Conservation (phyloP, 2,329 filamentous ascomycete genomes). For the Cladobotryum mycophilum region DNA sequence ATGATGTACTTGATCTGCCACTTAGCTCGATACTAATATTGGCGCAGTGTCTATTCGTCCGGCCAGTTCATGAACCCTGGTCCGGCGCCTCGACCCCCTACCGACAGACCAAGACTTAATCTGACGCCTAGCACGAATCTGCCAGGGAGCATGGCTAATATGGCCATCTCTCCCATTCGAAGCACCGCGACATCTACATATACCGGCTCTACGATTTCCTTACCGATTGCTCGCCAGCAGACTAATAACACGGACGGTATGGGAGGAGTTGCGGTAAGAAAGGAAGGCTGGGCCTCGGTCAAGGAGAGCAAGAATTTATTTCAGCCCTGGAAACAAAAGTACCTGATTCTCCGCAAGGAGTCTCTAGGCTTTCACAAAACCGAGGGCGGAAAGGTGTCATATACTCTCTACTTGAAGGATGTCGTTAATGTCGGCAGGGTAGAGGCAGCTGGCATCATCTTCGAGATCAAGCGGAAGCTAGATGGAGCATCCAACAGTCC, state of each 20-base stretch:
- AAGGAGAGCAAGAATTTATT: conserved; percentile 89
- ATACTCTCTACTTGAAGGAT: conserved; percentile 77
- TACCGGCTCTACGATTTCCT: conserved; percentile 65
- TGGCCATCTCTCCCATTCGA: conserved; percentile 67
- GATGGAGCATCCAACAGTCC: conserved; percentile 65
- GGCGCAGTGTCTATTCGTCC: conserved; percentile 48
- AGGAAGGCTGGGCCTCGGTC: conserved; percentile 75
- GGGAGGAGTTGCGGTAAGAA: conserved; percentile 67
- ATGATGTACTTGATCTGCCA: neutral
- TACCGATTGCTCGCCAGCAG: conserved; percentile 61
- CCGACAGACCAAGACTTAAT: conserved; percentile 73
- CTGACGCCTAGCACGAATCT: conserved; percentile 71
- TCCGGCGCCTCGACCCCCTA: conserved; percentile 84
- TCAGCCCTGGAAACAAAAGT: conserved; percentile 83
- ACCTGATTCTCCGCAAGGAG: conserved; percentile 84
- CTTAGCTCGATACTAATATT: conserved; percentile 7
- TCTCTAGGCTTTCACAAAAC: conserved; percentile 92
- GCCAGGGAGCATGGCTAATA: conserved; percentile 71
- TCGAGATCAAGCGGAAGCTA: conserved; percentile 79
- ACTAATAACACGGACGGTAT: conserved; percentile 55
- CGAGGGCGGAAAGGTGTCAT: conserved; percentile 80
- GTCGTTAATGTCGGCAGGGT: conserved; percentile 87
- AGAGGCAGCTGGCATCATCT: conserved; percentile 84
- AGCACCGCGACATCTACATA: conserved; percentile 60
- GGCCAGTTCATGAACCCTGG: conserved; percentile 93